Evolutionary conservation across 73 alveolate species (phyloP).

Genomic region (Symbiodinium natans): DNA sequence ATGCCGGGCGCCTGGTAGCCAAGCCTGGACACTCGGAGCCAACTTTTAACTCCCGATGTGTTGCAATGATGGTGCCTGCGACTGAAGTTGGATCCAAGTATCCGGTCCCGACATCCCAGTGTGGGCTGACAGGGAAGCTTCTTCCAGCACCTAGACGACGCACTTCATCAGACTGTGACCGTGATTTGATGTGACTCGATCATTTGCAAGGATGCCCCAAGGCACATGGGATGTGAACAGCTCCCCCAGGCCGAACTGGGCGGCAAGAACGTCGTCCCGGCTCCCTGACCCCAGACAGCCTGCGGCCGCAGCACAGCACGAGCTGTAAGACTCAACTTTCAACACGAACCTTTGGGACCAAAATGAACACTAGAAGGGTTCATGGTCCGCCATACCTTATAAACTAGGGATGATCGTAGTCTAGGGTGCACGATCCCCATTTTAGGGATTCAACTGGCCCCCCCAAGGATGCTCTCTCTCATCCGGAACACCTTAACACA

Average conservation of each 20-base stretch:
- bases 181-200: too few relatives aligned
- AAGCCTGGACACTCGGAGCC: background rate
- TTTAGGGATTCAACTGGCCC: too few relatives aligned
- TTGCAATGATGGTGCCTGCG: background rate
- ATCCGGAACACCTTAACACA: too few relatives aligned
- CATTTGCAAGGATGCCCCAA: background rate
- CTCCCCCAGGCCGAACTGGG: background rate
- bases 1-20: background rate
- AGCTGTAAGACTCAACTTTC: too few relatives aligned
- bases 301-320: background rate
- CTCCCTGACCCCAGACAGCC: background rate
- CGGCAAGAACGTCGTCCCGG: background rate
- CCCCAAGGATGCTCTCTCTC: too few relatives aligned
- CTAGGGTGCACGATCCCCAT: too few relatives aligned
- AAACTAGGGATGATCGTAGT: too few relatives aligned
- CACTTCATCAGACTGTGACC: too few relatives aligned
- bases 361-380: too few relatives aligned
- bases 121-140: background rate
- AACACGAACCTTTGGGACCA: too few relatives aligned
- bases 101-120: background rate
- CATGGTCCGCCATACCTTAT: too few relatives aligned
- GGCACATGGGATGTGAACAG: background rate
- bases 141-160: background rate
- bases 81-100: background rate
- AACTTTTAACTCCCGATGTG: background rate